Evolutionary conservation across 108 stramenopile genomes (phyloP), one percentile per base, ranked within the genome.

Genomic region (Nitzschia putrida): DNA sequence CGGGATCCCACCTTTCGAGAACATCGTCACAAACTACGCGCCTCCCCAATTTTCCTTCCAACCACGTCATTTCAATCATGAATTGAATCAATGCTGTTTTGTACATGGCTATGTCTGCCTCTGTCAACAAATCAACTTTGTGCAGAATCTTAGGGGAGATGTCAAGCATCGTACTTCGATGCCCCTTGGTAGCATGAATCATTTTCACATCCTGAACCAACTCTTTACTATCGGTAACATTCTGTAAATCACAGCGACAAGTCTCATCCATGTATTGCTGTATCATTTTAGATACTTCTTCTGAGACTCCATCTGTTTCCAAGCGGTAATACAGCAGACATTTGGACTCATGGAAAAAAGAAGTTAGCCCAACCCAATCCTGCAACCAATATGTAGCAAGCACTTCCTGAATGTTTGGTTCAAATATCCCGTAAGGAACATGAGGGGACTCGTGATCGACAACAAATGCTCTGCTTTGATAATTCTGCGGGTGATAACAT

Each of bases 291-390:
- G 42, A 21, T 45, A 63, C 11, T 13, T 24, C 40, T 1, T 22
- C 11, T 24, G 44, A 12, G 2, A 22, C 44, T 8, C 61, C 61
- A 21, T 22, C 14, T 14, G 61, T 45, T 8, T 63, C 20, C 10
- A 63, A 43, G 10, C 61, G 42, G 23, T 63, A 63, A 8, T 63
- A 63, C 42, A 63, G 61, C 9, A 63, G 20, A 47, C 61, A 63
- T 47, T 63, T 63, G 42, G 61, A 63, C 40, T 63, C 61, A 22
- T 63, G 61, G 22, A 63, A 63, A 47, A 63, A 63, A 1, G 61
- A 18, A 18, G 61, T 63, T 43, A 63, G 44, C 12, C 38, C 42
- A 41, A 63, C 61, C 61, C 61, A 63, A 47, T 63, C 61, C 43
- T 44, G 44, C 21, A 43, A 63, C 61, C 61, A 63, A 8, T 63